These are phyloP conservation scores for Dactylellina leptospora DNA, from an alignment of 2,329 filamentous ascomycete species.

Conservation along the genomic window DNA sequence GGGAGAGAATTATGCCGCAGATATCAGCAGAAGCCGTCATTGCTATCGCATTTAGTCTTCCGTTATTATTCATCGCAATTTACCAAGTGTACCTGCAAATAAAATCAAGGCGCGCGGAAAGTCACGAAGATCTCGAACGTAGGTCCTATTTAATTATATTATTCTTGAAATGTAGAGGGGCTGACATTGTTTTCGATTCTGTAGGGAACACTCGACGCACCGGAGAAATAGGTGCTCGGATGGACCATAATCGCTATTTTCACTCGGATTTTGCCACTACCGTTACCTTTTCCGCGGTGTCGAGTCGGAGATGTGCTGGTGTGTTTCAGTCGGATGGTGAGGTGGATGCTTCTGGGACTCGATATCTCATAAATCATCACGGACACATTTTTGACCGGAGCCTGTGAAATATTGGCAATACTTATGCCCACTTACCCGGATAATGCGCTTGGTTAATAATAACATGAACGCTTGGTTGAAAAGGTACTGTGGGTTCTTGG, in stretches of 20 bases:
- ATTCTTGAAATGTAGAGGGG: background rate
- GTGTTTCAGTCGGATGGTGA: too few species aligned
- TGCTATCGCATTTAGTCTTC: slow-evolving; percentile 16
- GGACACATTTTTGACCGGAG: too few species aligned
- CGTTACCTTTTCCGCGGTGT: background rate
- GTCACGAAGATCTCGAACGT: background rate
- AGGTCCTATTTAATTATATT: background rate
- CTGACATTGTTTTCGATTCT: background rate
- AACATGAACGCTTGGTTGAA: too few species aligned
- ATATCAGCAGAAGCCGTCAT: slow-evolving; percentile 19
- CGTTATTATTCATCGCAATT: slow-evolving; percentile 6
- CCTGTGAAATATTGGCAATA: too few species aligned
- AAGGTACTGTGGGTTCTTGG: too few species aligned
- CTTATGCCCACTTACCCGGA: too few species aligned
- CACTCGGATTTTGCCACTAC: background rate
- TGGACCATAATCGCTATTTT: background rate
- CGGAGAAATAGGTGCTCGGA: background rate
- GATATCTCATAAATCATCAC: too few species aligned
- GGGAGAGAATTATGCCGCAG: background rate
- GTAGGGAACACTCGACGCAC: background rate
- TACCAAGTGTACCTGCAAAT: slow-evolving; percentile 4
- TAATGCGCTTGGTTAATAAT: too few species aligned
- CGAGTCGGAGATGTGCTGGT: background rate
- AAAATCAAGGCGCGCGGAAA: background rate
- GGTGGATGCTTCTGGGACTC: too few species aligned